Conservation (phyloP, 2,329 filamentous ascomycete species). For the Cytospora piceae region DNA sequence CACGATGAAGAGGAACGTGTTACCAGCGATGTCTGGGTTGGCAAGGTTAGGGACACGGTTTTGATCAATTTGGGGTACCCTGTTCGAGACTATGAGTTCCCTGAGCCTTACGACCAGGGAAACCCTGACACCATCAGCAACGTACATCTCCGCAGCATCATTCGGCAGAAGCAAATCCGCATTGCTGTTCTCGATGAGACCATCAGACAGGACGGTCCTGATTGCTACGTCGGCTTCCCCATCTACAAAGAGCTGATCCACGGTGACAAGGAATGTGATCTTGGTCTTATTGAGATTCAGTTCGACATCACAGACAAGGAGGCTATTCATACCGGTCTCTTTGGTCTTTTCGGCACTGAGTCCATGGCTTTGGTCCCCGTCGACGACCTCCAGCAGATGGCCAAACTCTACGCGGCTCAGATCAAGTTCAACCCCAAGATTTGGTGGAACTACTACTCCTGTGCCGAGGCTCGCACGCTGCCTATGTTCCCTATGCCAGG, state of each 20-base stretch:
- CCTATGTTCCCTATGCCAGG: neutral
- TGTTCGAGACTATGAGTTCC: neutral
- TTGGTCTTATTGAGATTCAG: neutral
- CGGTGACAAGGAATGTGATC: neutral
- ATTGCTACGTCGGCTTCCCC: neutral
- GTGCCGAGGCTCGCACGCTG: too few species aligned
- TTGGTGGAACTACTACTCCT: neutral
- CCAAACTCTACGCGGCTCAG: neutral
- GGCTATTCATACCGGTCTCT: slow-evolving; percentile 2
- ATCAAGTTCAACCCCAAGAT: neutral
- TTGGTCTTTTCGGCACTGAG: neutral
- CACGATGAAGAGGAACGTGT: neutral
- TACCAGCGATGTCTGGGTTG: neutral
- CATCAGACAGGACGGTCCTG: neutral
- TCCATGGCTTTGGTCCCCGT: neutral
- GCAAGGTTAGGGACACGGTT: neutral
- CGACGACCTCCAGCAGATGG: neutral
- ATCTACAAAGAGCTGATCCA: neutral
- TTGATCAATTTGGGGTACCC: neutral
- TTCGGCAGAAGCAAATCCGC: neutral
- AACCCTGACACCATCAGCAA: too few species aligned
- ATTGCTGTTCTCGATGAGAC: neutral
- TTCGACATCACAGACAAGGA: neutral
- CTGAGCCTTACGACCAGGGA: too few species aligned
- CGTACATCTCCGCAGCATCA: neutral